Percentiles rank a stretch among this genome's conserved stretches.
Conservation (phyloP, 208 protist genomes). For the Trypanosoma lewisi region DNA sequence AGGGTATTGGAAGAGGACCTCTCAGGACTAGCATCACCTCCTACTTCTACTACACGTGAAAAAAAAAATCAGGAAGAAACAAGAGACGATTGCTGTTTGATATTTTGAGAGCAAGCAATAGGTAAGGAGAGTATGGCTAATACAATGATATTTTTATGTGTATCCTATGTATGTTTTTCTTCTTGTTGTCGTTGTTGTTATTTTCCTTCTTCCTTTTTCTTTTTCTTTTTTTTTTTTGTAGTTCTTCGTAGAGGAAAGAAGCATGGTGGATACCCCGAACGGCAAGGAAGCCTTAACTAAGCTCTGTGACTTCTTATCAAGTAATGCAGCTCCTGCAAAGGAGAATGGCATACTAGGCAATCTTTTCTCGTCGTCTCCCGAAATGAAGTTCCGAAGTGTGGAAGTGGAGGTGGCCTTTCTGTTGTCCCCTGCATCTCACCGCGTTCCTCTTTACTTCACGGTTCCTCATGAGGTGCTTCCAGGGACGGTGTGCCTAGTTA, state of each 20-base stretch:
- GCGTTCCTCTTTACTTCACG: conserved; percentile 79
- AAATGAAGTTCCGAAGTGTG: conserved; percentile 35
- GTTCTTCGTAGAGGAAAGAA: conserved; percentile 9
- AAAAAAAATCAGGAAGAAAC: background rate
- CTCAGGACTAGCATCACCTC: too few relatives aligned
- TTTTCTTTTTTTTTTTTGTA: conserved; percentile 24
- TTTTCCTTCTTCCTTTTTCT: background rate
- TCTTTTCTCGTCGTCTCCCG: conserved; percentile 41
- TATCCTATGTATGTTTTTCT: background rate
- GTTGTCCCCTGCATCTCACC: conserved; percentile 60
- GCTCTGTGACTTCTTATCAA: conserved; percentile 51
- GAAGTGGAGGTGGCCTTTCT: conserved; percentile 82
- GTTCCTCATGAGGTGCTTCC: conserved; percentile 64
- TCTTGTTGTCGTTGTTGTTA: background rate
- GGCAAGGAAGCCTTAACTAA: conserved; percentile 61
- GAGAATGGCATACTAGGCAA: conserved; percentile 26
- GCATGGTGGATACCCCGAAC: conserved; percentile 39
- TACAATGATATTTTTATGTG: background rate
- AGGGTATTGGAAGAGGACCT: too few relatives aligned
- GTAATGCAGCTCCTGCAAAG: conserved; percentile 12
- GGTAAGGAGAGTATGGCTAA: too few relatives aligned
- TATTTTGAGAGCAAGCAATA: too few relatives aligned
- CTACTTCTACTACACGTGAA: too few relatives aligned
- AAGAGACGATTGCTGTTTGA: too few relatives aligned
- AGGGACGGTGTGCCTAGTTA: conserved; percentile 83